phyloP scores from a whole-genome alignment of 129 eudicot genomes.

The Ambrosia trifida region DNA sequence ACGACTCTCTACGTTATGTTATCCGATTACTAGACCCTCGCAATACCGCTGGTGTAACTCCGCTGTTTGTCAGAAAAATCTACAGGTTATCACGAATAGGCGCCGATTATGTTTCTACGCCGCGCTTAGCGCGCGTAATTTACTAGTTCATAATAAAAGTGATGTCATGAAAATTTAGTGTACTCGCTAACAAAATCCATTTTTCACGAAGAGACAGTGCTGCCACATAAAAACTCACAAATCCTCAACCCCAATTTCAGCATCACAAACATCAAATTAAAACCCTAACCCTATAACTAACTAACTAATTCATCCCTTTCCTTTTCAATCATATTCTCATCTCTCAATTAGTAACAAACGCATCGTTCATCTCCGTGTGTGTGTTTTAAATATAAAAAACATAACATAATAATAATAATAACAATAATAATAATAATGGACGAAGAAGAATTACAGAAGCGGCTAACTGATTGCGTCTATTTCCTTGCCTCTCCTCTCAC shows the following conservation, averaged over 20 bases:
- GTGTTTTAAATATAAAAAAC: too few relatives aligned
- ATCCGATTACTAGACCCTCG: too few relatives aligned
- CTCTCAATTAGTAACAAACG: neutral
- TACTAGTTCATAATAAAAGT: too few relatives aligned
- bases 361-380: neutral
- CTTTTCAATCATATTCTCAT: neutral
- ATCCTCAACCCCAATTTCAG: slow-evolving; percentile 15
- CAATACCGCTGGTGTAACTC: too few relatives aligned
- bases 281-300: slow-evolving; percentile 22
- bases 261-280: slow-evolving; percentile 12
- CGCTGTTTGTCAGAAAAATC: too few relatives aligned
- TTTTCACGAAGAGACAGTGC: neutral
- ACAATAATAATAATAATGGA: slow-evolving; percentile 24
- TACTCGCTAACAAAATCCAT: too few relatives aligned
- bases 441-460: slow-evolving; percentile 51
- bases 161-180: too few relatives aligned
- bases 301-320: slow-evolving; percentile 18
- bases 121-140: too few relatives aligned
- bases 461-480: slow-evolving; percentile 71
- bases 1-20: too few relatives aligned
- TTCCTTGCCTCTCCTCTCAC: slow-evolving; percentile 82
- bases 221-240: slow-evolving; percentile 21
- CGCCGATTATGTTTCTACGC: too few relatives aligned
- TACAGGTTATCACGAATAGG: too few relatives aligned
- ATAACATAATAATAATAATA: too few relatives aligned